Conservation (phyloP, 768 basidiomycete genomes). For the Chalciporus chontae region DNA sequence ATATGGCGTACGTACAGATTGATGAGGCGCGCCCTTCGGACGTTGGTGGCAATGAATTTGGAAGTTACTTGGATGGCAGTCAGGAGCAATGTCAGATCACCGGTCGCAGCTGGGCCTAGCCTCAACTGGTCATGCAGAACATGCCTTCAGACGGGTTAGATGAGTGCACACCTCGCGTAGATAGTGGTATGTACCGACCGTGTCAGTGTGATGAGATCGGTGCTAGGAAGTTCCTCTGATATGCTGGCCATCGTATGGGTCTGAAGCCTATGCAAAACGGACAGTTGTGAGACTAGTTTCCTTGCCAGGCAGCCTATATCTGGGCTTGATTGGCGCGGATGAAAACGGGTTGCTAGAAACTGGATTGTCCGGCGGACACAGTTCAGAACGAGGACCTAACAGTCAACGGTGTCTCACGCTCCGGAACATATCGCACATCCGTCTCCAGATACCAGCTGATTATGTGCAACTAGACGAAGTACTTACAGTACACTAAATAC, state of each 20-base stretch:
- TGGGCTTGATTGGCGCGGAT: constrained; percentile 11
- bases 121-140: constrained; percentile 84
- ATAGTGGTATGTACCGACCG: constrained; percentile 47
- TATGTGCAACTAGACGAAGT: constrained; percentile 17
- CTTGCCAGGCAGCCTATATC: constrained; percentile 5
- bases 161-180: not conserved
- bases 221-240: constrained; percentile 65
- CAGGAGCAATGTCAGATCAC: constrained; percentile 91
- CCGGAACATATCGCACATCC: constrained; percentile 17
- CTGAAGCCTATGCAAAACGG: not conserved
- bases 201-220: constrained; percentile 90
- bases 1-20: constrained; percentile 68
- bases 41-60: constrained; percentile 98
- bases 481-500: constrained; percentile 10
- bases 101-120: constrained; percentile 79
- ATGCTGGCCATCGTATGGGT: constrained; percentile 26
- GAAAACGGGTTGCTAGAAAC: constrained; percentile 15
- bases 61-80: constrained; percentile 95
- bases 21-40: constrained; percentile 93
- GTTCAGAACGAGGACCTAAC: not conserved
- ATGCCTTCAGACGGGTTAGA: constrained; percentile 50
- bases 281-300: not conserved
- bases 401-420: constrained; percentile 21
- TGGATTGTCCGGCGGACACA: constrained; percentile 7
- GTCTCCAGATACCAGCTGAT: constrained; percentile 7